Evolutionary conservation across 73 alveolate species (phyloP).

Genomic region (Tetrahymena thermophila): DNA sequence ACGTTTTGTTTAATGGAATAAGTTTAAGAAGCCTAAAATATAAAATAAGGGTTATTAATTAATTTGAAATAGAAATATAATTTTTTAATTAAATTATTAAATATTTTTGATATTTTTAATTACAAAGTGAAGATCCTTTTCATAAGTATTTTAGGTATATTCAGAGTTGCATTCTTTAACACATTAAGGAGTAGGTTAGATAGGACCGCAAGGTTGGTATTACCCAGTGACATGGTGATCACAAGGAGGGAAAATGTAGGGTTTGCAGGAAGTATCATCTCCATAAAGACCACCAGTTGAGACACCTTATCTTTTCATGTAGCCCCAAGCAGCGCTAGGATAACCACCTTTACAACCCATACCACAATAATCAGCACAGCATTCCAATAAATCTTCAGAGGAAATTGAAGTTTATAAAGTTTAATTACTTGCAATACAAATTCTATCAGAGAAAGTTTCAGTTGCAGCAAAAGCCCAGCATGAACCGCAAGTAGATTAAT

Average conservation of each 20-base stretch:
- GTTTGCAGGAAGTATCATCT: not conserved
- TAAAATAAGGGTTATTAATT: too few species aligned
- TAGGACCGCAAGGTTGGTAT: conserved; percentile 3
- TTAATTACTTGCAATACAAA: conserved; percentile 38
- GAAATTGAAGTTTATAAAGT: not conserved
- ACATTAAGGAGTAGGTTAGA: not conserved
- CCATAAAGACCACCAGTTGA: conserved; percentile 1
- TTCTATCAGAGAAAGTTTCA: conserved; percentile 63
- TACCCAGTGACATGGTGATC: conserved; percentile 8
- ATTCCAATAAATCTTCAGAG: conserved; percentile 18
- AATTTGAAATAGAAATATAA: too few species aligned
- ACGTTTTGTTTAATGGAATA: not conserved
- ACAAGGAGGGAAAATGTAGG: conserved; percentile 32
- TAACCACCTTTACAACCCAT: conserved; percentile 19
- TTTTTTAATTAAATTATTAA: too few species aligned
- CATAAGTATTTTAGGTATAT: not conserved
- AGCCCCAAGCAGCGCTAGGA: conserved; percentile 14
- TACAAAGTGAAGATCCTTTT: not conserved
- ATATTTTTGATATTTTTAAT: too few species aligned
- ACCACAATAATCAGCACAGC: conserved; percentile 18
- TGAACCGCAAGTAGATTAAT: conserved; percentile 66
- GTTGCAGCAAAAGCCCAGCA: conserved; percentile 87
- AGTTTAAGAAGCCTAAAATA: not conserved
- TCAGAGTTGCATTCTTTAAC: not conserved
- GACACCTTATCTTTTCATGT: not conserved